These are phyloP conservation scores for Choiromyces venosus DNA, from an alignment of 495 filamentous ascomycete genomes.

Conservation along the genomic window DNA sequence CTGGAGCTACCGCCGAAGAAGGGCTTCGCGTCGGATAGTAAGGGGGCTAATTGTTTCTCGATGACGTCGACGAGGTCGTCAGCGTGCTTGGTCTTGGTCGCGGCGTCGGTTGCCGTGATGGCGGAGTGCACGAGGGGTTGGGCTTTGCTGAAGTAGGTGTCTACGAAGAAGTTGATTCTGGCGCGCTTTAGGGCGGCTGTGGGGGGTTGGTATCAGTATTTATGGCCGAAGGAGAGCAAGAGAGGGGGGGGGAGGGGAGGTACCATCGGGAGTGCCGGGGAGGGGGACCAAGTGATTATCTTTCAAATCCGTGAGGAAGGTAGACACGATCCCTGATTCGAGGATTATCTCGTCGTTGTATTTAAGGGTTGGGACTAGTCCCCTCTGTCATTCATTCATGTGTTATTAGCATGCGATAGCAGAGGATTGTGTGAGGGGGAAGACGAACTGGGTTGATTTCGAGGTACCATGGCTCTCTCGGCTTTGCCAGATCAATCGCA, in stretches of 20 bases:
- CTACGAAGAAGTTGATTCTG: constrained; percentile 67
- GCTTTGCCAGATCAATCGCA: constrained; percentile 65
- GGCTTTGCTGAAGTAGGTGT: constrained; percentile 65
- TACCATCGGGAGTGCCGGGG: constrained; percentile 45
- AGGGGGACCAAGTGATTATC: constrained; percentile 50
- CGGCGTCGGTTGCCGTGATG: constrained; percentile 44
- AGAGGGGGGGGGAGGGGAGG: constrained; percentile 29
- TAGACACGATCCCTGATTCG: constrained; percentile 67
- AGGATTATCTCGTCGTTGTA: constrained; percentile 68
- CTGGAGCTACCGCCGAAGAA: constrained; percentile 77
- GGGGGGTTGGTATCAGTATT: no score
- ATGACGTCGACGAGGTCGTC: constrained; percentile 52
- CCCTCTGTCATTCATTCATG: constrained; percentile 48
- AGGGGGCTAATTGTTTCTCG: constrained; percentile 69
- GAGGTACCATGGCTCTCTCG: constrained; percentile 77
- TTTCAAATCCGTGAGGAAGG: constrained; percentile 58
- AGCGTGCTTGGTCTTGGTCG: constrained; percentile 43
- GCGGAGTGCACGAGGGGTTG: constrained; percentile 47
- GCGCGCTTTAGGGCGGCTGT: constrained; percentile 56
- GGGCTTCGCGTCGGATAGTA: constrained; percentile 60
- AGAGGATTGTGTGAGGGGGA: not conserved
- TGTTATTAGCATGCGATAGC: not conserved
- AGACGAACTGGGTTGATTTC: constrained; percentile 66
- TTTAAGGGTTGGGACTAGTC: constrained; percentile 67
- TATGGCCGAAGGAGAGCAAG: not conserved